phyloP scores from a whole-genome alignment of 2,329 filamentous ascomycete genomes.

The Sarocladiaceae sp. region DNA sequence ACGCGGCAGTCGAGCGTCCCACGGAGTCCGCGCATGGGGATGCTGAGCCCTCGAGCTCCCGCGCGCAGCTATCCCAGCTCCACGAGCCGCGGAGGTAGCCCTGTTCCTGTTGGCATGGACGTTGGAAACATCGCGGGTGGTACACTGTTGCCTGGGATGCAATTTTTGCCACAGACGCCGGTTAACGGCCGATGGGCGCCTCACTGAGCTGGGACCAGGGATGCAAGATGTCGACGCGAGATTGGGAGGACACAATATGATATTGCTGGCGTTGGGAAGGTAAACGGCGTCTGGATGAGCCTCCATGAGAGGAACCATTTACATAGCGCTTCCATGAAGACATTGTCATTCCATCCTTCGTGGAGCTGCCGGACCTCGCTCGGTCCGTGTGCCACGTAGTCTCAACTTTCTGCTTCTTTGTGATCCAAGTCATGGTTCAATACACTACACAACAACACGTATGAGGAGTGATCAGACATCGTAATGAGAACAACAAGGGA shows the following conservation, averaged over 20 bases:
- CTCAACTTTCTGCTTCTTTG: too few species aligned
- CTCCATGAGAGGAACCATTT: too few species aligned
- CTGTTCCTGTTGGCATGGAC: slow-evolving; percentile 28
- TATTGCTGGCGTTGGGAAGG: neutral
- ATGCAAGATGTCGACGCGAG: too few species aligned
- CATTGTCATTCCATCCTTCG: too few species aligned
- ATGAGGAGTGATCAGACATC: slow-evolving; percentile 18
- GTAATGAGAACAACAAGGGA: slow-evolving; percentile 27
- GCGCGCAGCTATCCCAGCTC: slow-evolving; percentile 13
- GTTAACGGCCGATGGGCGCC: slow-evolving; percentile 37
- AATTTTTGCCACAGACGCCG: slow-evolving; percentile 31
- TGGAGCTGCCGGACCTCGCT: too few species aligned
- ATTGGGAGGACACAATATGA: neutral
- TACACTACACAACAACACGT: too few species aligned
- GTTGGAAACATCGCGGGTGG: slow-evolving; percentile 19
- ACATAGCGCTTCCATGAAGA: too few species aligned
- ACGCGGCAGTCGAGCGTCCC: slow-evolving; percentile 51
- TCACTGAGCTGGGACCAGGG: slow-evolving; percentile 29
- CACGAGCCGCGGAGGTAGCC: slow-evolving; percentile 45
- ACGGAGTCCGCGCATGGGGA: slow-evolving; percentile 47
- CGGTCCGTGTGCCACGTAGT: too few species aligned
- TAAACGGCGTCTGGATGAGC: too few species aligned
- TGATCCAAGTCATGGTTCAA: too few species aligned
- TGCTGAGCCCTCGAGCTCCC: slow-evolving; percentile 40
- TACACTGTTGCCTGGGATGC: slow-evolving; percentile 27